Evolutionary conservation across 2,329 filamentous ascomycete species (phyloP).

Genomic region (Colletotrichum limetticola): DNA sequence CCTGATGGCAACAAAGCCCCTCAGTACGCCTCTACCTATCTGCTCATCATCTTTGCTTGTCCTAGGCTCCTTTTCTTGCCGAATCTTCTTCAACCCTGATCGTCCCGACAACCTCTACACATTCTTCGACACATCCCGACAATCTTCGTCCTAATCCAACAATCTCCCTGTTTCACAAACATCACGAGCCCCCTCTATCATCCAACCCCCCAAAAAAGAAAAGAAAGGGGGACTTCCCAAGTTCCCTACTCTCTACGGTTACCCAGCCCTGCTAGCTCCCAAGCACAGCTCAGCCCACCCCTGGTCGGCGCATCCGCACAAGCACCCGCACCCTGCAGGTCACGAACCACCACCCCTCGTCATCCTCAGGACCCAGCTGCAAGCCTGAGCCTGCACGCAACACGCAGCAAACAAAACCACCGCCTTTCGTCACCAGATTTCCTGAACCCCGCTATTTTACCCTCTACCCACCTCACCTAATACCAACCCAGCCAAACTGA

Average conservation of each 20-base stretch:
- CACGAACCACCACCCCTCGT: slow-evolving; percentile 30
- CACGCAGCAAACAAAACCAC: neutral
- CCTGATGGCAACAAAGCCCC: slow-evolving; percentile 6
- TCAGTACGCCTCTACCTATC: neutral
- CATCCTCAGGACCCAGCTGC: slow-evolving; percentile 9
- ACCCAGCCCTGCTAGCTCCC: neutral
- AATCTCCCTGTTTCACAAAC: slow-evolving; percentile 29
- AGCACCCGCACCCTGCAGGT: slow-evolving; percentile 31
- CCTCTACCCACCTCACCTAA: neutral
- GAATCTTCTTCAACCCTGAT: neutral
- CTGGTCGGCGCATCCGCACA: slow-evolving; percentile 20
- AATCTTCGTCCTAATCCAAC: neutral
- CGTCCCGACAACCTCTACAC: neutral
- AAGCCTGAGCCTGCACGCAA: neutral
- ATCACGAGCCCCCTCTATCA: slow-evolving; percentile 25
- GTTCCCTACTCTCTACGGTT: neutral
- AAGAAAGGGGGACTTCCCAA: neutral
- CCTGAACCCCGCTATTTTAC: slow-evolving; percentile 31
- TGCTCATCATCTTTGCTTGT: neutral
- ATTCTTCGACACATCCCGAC: neutral
- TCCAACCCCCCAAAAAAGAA: neutral
- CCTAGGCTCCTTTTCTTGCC: neutral
- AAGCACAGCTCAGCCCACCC: neutral
- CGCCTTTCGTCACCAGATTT: slow-evolving; percentile 31
- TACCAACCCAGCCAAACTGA: neutral